Conservation (phyloP, 352 stramenopile genomes). For the Phytopythium helicoides region DNA sequence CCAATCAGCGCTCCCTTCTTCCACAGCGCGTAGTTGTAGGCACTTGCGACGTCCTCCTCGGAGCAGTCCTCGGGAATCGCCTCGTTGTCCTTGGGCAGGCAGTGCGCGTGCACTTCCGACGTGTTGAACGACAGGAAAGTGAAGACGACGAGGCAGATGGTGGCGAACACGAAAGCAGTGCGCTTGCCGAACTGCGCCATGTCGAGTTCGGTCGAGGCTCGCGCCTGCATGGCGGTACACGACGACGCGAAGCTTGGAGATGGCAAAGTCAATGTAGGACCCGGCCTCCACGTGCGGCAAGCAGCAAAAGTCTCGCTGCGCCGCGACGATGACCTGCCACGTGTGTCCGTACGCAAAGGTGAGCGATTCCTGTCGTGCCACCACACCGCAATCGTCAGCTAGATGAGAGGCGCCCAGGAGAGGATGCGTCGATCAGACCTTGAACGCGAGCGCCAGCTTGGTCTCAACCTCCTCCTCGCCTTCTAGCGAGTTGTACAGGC, state of each 20-base stretch:
- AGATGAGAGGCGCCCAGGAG: not conserved
- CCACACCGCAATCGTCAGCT: not conserved
- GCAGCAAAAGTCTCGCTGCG: conserved; percentile 51
- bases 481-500: conserved; percentile 39
- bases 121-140: conserved; percentile 53
- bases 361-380: conserved; percentile 47
- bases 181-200: conserved; percentile 61
- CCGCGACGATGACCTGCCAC: conserved; percentile 67
- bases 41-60: conserved; percentile 33
- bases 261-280: conserved; percentile 46
- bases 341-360: conserved; percentile 63
- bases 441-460: conserved; percentile 55
- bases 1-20: conserved; percentile 57
- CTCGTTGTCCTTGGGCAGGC: conserved; percentile 17
- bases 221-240: conserved; percentile 64
- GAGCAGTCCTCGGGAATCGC: conserved; percentile 43
- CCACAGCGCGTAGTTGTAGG: conserved; percentile 39
- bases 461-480: conserved; percentile 34
- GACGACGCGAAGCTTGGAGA: conserved; percentile 57
- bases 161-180: conserved; percentile 47
- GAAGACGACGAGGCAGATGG: conserved; percentile 61
- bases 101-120: conserved; percentile 39
- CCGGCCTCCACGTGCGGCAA: conserved; percentile 42
- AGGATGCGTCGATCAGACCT: too few relatives aligned
- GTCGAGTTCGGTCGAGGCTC: conserved; percentile 54